Evolutionary conservation across 2,329 filamentous ascomycete species (phyloP).

Genomic region (Claviceps fusiformis): DNA sequence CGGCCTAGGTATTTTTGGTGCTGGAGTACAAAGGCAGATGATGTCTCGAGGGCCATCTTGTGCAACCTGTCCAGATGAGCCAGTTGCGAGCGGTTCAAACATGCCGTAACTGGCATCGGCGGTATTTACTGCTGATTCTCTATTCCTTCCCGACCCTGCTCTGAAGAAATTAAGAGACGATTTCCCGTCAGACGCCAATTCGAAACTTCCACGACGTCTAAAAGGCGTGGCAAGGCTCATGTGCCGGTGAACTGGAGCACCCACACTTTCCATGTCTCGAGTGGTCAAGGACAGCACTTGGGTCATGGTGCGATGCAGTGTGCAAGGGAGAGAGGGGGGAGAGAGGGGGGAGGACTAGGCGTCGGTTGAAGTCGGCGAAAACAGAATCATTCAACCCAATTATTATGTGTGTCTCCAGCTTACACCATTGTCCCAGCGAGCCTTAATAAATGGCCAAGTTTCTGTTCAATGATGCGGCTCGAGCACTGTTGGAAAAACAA

Average conservation of each 20-base stretch:
- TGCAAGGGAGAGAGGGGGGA: not conserved
- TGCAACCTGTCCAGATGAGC: slow-evolving; percentile 15
- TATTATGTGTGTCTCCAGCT: not conserved
- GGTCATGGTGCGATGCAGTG: slow-evolving; percentile 9
- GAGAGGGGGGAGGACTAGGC: not conserved
- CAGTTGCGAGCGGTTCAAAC: slow-evolving; percentile 17
- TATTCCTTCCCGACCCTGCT: slow-evolving; percentile 21
- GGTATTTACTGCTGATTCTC: slow-evolving; percentile 31
- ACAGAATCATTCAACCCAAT: slow-evolving; percentile 3
- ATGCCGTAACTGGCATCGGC: slow-evolving; percentile 27
- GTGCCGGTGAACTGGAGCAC: slow-evolving; percentile 9
- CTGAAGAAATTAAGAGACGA: slow-evolving; percentile 5
- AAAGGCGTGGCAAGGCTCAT: slow-evolving; percentile 12
- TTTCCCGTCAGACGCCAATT: slow-evolving; percentile 4
- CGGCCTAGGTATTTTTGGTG: slow-evolving; percentile 43
- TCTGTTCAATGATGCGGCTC: not conserved
- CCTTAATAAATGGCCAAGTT: not conserved
- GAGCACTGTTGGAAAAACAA: not conserved
- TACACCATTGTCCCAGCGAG: slow-evolving; percentile 1
- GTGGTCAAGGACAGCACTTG: slow-evolving; percentile 13
- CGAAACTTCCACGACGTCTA: slow-evolving; percentile 5
- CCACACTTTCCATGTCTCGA: slow-evolving; percentile 12
- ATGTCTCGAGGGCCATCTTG: slow-evolving; percentile 24
- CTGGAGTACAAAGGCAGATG: slow-evolving; percentile 43
- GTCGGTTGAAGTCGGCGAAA: slow-evolving; percentile 2